These are phyloP conservation scores for Lentinus brumalis DNA, from an alignment of 768 basidiomycete genomes.

Conservation along the genomic window DNA sequence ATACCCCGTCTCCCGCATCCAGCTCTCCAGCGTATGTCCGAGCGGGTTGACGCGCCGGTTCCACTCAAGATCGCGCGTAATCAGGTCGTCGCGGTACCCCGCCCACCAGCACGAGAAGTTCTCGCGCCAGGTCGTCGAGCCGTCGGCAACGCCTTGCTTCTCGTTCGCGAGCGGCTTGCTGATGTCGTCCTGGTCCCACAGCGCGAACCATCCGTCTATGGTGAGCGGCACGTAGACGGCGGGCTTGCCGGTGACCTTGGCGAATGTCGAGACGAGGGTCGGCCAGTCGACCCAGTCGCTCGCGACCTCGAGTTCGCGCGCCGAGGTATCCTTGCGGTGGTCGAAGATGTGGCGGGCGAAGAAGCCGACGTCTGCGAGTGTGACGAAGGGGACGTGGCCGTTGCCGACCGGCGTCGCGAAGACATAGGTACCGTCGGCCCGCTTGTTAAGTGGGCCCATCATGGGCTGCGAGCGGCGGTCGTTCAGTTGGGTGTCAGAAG, in stretches of 20 bases:
- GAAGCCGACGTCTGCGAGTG: conserved; percentile 33
- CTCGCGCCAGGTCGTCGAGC: conserved; percentile 30
- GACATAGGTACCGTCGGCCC: conserved; percentile 32
- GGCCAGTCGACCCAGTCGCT: conserved; percentile 28
- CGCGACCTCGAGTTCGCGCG: conserved; percentile 30
- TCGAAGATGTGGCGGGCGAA: conserved; percentile 34
- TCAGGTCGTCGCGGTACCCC: conserved; percentile 42
- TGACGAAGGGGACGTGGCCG: conserved; percentile 32
- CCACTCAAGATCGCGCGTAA: conserved; percentile 46
- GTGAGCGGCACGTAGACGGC: conserved; percentile 23
- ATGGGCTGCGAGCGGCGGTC: conserved; percentile 6
- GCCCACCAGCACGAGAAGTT: conserved; percentile 48
- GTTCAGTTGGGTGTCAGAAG: neutral
- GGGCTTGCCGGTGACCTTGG: conserved; percentile 29
- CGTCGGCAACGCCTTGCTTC: conserved; percentile 11
- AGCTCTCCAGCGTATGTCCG: conserved; percentile 38
- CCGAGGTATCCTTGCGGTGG: conserved; percentile 26
- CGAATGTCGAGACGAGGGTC: conserved; percentile 31
- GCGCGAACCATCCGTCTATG: conserved; percentile 22
- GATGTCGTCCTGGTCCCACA: conserved; percentile 5
- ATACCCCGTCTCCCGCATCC: conserved; percentile 36
- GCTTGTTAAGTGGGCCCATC: conserved; percentile 25
- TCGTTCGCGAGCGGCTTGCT: conserved; percentile 28
- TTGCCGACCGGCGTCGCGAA: conserved; percentile 30
- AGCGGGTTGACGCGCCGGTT: conserved; percentile 40